Conservation (phyloP, 2,329 filamentous ascomycete genomes). For the Didymella keratinophila region DNA sequence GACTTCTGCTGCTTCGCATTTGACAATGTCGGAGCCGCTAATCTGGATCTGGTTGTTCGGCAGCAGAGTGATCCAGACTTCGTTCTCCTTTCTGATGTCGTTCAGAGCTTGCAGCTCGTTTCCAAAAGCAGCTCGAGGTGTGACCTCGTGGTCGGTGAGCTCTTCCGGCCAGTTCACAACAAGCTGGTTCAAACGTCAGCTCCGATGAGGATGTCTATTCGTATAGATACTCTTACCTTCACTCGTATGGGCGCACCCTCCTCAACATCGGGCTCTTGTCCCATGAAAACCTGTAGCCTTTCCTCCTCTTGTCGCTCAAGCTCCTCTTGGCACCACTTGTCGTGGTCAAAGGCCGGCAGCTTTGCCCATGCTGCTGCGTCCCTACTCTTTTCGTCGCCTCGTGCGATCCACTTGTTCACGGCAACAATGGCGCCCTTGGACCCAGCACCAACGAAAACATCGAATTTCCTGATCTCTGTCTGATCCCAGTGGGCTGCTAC, state of each 20-base stretch:
- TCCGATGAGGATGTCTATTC: background rate
- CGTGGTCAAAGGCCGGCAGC: slow-evolving; percentile 30
- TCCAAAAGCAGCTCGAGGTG: slow-evolving; percentile 39
- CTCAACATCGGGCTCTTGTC: slow-evolving; percentile 22
- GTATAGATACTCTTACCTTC: slow-evolving; percentile 14
- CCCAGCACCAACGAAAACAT: slow-evolving; percentile 31
- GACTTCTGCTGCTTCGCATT: slow-evolving; percentile 32
- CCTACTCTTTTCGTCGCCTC: slow-evolving; percentile 28
- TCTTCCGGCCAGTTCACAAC: slow-evolving; percentile 37
- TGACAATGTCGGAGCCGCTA: slow-evolving; percentile 19
- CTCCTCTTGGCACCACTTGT: slow-evolving; percentile 36
- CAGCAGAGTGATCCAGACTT: slow-evolving; percentile 39
- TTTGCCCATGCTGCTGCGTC: slow-evolving; percentile 41
- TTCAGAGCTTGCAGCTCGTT: slow-evolving; percentile 40
- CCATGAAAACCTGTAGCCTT: slow-evolving; percentile 34
- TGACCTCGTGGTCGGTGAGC: slow-evolving; percentile 22
- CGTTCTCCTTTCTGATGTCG: slow-evolving; percentile 34
- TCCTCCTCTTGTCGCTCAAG: slow-evolving; percentile 26
- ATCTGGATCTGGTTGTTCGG: slow-evolving; percentile 31
- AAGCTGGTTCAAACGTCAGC: slow-evolving; percentile 12
- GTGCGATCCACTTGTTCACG: slow-evolving; percentile 43
- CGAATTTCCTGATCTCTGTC: slow-evolving; percentile 31
- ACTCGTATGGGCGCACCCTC: slow-evolving; percentile 15
- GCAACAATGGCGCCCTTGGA: slow-evolving; percentile 29
- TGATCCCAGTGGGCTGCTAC: slow-evolving; percentile 27